Conservation (phyloP, 495 filamentous ascomycete species). For the Neurospora sp. region DNA sequence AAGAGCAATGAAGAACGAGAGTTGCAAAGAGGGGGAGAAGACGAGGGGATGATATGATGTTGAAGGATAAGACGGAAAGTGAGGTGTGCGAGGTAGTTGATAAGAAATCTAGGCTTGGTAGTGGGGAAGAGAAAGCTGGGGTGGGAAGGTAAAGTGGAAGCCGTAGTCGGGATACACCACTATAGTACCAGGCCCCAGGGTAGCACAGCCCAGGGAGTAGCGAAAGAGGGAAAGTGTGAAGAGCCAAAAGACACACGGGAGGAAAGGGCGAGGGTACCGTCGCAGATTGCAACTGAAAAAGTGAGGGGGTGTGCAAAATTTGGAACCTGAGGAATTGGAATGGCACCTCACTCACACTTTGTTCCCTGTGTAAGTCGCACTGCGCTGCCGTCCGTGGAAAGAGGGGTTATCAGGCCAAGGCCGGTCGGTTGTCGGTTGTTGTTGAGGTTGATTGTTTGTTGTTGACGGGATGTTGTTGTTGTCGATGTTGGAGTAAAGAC, state of each 20-base stretch:
- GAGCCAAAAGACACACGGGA: not conserved
- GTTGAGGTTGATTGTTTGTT: constrained; percentile 6
- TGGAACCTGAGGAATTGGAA: constrained; percentile 10
- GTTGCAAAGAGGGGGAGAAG: not conserved
- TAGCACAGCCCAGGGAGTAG: not conserved
- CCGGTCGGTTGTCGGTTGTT: constrained; percentile 4
- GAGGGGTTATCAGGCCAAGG: constrained; percentile 21
- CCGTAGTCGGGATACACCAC: not conserved
- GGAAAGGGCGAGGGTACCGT: not conserved
- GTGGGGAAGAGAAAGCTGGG: not conserved
- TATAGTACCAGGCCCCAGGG: not conserved
- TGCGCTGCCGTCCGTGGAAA: constrained; percentile 21
- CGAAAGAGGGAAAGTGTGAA: not conserved
- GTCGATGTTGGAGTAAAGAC: not conserved
- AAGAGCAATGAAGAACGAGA: not conserved
- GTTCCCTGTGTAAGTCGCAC: constrained; percentile 20
- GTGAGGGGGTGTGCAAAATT: not conserved
- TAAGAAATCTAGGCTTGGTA: not conserved
- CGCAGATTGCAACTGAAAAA: not conserved
- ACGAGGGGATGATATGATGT: not conserved
- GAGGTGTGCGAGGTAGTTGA: not conserved
- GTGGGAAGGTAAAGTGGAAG: not conserved
- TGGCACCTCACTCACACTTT: constrained; percentile 19
- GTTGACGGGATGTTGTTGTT: not conserved
- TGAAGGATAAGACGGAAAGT: not conserved